Conservation (phyloP, 495 filamentous ascomycete species). For the Penicillium canescens region DNA sequence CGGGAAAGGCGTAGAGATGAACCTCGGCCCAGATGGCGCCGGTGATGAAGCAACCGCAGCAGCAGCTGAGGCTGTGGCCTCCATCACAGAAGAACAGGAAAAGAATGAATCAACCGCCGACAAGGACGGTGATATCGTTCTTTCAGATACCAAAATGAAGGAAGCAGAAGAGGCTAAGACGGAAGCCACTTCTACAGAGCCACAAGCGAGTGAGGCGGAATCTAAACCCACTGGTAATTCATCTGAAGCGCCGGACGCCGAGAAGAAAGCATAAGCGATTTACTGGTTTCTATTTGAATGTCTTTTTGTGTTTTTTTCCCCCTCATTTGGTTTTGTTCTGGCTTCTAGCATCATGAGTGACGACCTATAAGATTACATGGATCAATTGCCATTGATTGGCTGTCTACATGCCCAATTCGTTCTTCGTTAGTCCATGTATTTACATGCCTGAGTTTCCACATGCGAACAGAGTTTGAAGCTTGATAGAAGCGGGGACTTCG, state of each 20-base stretch:
- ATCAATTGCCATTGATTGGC: not conserved
- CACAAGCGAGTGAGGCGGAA: slow-evolving; percentile 8
- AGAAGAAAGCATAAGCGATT: slow-evolving; percentile 15
- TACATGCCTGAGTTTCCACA: too few relatives aligned
- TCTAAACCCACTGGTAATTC: slow-evolving; percentile 8
- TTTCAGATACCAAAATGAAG: slow-evolving; percentile 32
- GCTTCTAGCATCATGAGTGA: slow-evolving; percentile 29
- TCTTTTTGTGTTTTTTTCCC: not conserved
- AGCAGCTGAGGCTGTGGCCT: slow-evolving; percentile 14
- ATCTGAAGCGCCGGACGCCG: slow-evolving; percentile 9
- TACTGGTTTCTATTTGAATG: not conserved
- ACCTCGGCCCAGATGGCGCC: slow-evolving; percentile 22
- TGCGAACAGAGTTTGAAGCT: too few relatives aligned
- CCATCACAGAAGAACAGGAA: slow-evolving; percentile 1
- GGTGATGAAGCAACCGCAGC: slow-evolving; percentile 8
- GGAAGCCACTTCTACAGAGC: slow-evolving; percentile 4
- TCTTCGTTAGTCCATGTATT: not conserved
- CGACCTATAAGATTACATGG: slow-evolving; percentile 23
- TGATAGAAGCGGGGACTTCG: too few relatives aligned
- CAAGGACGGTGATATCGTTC: slow-evolving; percentile 44
- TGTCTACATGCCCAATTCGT: not conserved
- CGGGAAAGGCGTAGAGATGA: slow-evolving; percentile 47
- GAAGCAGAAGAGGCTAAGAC: slow-evolving; percentile 11
- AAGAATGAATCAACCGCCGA: slow-evolving; percentile 24
- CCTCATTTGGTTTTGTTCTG: slow-evolving; percentile 7